phyloP scores from a whole-genome alignment of 2,329 filamentous ascomycete species.

The Aureobasidium sp. region DNA sequence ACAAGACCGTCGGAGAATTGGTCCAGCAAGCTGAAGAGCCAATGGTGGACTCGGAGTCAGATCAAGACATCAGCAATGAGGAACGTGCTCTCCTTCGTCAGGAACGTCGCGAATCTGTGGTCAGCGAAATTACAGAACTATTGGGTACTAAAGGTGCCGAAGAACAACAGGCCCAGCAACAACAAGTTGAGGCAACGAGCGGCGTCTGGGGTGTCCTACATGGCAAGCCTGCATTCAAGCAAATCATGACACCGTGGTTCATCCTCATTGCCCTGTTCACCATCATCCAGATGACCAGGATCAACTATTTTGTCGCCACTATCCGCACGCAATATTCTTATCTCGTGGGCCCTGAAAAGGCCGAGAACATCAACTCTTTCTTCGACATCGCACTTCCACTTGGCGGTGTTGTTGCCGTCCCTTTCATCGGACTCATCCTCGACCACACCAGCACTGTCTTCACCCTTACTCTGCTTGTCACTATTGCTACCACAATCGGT shows the following conservation, averaged over 20 bases:
- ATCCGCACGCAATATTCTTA: conserved; percentile 74
- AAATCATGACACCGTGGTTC: conserved; percentile 78
- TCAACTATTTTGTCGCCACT: conserved; percentile 91
- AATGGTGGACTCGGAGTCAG: conserved; percentile 42
- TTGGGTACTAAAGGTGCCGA: conserved; percentile 59
- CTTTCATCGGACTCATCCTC: conserved; percentile 74
- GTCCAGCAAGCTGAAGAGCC: conserved; percentile 55
- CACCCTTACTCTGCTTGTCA: conserved; percentile 64
- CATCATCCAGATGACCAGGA: conserved; percentile 49
- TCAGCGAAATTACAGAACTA: conserved; percentile 65
- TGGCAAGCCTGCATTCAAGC: conserved; percentile 59
- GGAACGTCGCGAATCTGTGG: conserved; percentile 51
- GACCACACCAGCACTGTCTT: conserved; percentile 68
- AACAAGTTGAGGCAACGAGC: conserved; percentile 60
- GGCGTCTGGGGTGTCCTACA: conserved; percentile 88
- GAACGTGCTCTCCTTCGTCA: conserved; percentile 47
- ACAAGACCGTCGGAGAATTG: conserved; percentile 64
- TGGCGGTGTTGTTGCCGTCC: conserved; percentile 76
- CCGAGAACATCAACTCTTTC: conserved; percentile 67
- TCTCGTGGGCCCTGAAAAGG: conserved; percentile 58
- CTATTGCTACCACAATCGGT: conserved; percentile 66
- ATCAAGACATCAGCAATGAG: conserved; percentile 46
- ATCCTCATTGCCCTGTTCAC: conserved; percentile 77
- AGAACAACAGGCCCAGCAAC: conserved; percentile 57
- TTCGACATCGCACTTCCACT: conserved; percentile 82